Evolutionary conservation across 2,329 filamentous ascomycete species (phyloP).

Genomic region (Fusarium graminum): DNA sequence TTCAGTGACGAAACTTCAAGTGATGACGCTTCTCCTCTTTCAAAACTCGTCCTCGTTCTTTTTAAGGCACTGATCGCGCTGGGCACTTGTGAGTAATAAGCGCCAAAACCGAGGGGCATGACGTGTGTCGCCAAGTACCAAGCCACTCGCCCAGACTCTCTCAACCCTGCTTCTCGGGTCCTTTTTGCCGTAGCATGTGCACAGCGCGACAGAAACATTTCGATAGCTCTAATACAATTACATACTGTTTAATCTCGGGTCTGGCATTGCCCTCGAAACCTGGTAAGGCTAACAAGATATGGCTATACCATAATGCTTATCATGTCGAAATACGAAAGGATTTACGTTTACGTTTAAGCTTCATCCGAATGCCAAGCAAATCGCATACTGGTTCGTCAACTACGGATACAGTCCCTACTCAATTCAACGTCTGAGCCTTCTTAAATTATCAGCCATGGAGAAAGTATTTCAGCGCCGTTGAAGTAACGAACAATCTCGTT

Average conservation of each 20-base stretch:
- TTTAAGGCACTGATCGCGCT: slow-evolving; percentile 27
- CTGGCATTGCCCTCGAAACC: neutral
- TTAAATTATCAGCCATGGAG: neutral
- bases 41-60: slow-evolving; percentile 14
- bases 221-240: neutral
- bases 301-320: neutral
- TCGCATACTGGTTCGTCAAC: neutral
- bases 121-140: slow-evolving; percentile 51
- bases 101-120: slow-evolving; percentile 49
- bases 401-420: neutral
- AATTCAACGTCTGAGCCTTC: neutral
- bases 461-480: neutral
- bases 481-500: slow-evolving; percentile 6
- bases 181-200: slow-evolving; percentile 39
- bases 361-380: neutral
- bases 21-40: slow-evolving; percentile 9
- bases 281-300: slow-evolving; percentile 20
- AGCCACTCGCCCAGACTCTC: slow-evolving; percentile 49
- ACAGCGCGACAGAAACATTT: slow-evolving; percentile 24
- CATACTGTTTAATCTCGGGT: neutral
- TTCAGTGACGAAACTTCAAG: slow-evolving; percentile 2
- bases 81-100: slow-evolving; percentile 37
- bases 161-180: slow-evolving; percentile 48
- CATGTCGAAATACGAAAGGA: slow-evolving; percentile 6
- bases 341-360: neutral